Conservation (phyloP, 805 yeast species). For the Ascoidea tarda region DNA sequence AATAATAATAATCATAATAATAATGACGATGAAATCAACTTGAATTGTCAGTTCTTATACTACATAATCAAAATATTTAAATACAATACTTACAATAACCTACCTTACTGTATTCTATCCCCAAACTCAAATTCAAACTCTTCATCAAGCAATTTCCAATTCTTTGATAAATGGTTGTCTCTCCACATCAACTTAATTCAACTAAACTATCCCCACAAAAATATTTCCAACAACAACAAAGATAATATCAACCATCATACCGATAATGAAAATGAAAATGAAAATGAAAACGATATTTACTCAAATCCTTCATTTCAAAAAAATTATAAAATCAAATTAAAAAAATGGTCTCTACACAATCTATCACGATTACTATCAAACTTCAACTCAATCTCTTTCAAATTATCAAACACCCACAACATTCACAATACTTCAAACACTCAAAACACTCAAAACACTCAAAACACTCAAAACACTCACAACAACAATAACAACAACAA, state of each 20-base stretch:
- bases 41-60: conserved; percentile 27
- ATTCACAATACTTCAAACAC: conserved; percentile 42
- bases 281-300: too few relatives aligned
- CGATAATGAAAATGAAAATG: conserved; percentile 26
- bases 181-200: conserved; percentile 48
- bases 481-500: too few relatives aligned
- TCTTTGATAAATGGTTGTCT: conserved; percentile 45
- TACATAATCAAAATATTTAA: conserved; percentile 53
- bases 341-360: conserved; percentile 84
- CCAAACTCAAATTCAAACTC: conserved; percentile 17
- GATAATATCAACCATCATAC: conserved; percentile 36
- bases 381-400: conserved; percentile 32
- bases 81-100: conserved; percentile 41
- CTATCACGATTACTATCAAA: conserved; percentile 54
- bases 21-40: background rate
- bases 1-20: background rate
- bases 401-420: conserved; percentile 39
- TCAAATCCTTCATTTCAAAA: conserved; percentile 9
- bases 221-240: conserved; percentile 30
- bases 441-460: background rate
- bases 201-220: conserved; percentile 37
- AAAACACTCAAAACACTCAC: background rate
- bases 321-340: conserved; percentile 49
- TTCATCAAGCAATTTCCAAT: conserved; percentile 16
- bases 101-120: conserved; percentile 36